Conservation (phyloP, 176 grass and related monocot species). For the Cenchrus americanus region DNA sequence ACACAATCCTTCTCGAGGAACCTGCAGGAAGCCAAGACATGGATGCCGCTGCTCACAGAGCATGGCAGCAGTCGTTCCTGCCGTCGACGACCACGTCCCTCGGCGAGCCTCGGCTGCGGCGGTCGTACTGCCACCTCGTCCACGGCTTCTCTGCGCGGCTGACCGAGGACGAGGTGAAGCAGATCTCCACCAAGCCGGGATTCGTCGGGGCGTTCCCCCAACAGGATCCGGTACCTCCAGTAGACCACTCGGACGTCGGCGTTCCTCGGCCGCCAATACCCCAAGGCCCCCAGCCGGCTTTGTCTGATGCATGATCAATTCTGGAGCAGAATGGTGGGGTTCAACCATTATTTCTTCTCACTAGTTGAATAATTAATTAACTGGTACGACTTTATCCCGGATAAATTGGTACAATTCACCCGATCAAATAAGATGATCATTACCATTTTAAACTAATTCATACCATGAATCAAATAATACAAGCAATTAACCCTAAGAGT, state of each 20-base stretch:
- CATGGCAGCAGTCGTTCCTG: constrained; percentile 18
- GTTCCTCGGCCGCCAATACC: no score
- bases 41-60: constrained; percentile 11
- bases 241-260: no score
- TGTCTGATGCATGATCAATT: no score
- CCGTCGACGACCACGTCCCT: not conserved
- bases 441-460: no score
- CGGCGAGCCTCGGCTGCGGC: not conserved
- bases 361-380: no score
- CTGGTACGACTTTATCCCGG: no score
- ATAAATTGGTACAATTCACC: no score
- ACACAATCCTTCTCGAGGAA: not conserved
- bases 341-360: no score
- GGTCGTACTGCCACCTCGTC: not conserved
- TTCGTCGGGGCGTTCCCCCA: not conserved
- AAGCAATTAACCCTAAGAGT: not conserved
- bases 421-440: no score
- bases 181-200: not conserved
- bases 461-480: no score
- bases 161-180: not conserved
- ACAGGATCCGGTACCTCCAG: not conserved
- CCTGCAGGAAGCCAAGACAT: constrained; percentile 1
- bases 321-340: no score
- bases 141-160: not conserved
- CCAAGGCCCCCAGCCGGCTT: no score